Evolutionary conservation across 345 rosid genomes (phyloP), one percentile per base, ranked within the genome.

Genomic region (Salix udensis): DNA sequence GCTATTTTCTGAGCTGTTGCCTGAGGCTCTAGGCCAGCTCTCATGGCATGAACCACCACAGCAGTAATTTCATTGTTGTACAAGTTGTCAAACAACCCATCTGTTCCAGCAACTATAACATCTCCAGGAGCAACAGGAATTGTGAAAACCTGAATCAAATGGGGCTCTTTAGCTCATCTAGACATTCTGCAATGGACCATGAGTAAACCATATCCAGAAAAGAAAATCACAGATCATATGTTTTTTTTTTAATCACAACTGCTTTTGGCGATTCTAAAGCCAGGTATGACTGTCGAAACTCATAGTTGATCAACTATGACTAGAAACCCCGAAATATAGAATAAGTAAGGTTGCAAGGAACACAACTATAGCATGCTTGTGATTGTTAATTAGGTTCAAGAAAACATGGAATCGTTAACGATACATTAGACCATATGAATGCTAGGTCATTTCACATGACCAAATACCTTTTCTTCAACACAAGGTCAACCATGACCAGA

Each of bases 1-100:
- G 99, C 99, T 75, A 93, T 93, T 87, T 96, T 96, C 82, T 96
- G 97, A 34, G 99, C 98, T 10, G 98, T 92, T 58, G 91, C 97
- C 82, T 92, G 96, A 67, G 98, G 95, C 67, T 88, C 88, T 53
- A 91, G 83, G 53, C 97, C 94, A 73, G 94, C 99, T 85, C 99
- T 96, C 66, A 88, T 79, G 1, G 99, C 96, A 73, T 96, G 99
- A 76, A 96, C 98, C 70, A 92, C 98, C 44, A 96, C 88, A 0
- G 99, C 98, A 40, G 96, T 96, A 72, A 96, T 96, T 86, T 96
- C 99, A 74, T 90, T 96, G 86, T 91, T 92, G 87, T 96, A 96
- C 79, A 96, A 77, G 84, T 96, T 96, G 82, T 96, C 99, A 62
- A 96, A 96, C 64, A 96, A 83, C 19, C 99, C 99, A 86, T 96